phyloP scores from a whole-genome alignment of 345 rosid genomes.

The Reutealis trisperma region DNA sequence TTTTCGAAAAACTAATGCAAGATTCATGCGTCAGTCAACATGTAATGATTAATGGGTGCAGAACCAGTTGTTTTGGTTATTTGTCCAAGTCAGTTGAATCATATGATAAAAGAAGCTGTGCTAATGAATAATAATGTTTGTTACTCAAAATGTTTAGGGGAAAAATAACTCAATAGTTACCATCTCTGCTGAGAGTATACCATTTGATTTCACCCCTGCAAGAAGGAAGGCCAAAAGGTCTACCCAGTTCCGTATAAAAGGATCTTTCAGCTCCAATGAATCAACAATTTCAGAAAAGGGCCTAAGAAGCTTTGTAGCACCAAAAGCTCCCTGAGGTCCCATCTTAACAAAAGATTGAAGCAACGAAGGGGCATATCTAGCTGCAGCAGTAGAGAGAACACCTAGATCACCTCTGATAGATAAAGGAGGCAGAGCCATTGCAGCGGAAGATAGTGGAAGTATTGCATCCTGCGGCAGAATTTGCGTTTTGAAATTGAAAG shows the following conservation, averaged over 20 bases:
- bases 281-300: slow-evolving; percentile 88
- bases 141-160: background rate
- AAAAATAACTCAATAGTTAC: slow-evolving; percentile 49
- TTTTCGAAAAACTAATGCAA: too few species aligned
- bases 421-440: slow-evolving; percentile 90
- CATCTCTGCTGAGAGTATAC: slow-evolving; percentile 99
- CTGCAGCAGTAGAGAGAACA: slow-evolving; percentile 80
- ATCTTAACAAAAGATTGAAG: slow-evolving; percentile 71
- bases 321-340: slow-evolving; percentile 87
- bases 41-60: background rate
- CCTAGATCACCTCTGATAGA: slow-evolving; percentile 88
- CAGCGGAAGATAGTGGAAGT: slow-evolving; percentile 87
- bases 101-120: background rate
- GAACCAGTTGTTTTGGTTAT: background rate
- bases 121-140: too few species aligned
- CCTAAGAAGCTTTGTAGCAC: slow-evolving; percentile 81
- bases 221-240: slow-evolving; percentile 95
- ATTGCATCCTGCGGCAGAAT: slow-evolving; percentile 67
- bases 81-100: too few species aligned
- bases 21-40: too few species aligned
- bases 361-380: slow-evolving; percentile 88
- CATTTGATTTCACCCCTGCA: slow-evolving; percentile 95
- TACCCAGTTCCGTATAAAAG: slow-evolving; percentile 86
- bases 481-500: slow-evolving; percentile 13
- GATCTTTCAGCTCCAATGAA: slow-evolving; percentile 74